Evolutionary conservation across 2,329 filamentous ascomycete genomes (phyloP), one percentile per base, ranked within the genome.

Genomic region (Sarocladium strictum): DNA sequence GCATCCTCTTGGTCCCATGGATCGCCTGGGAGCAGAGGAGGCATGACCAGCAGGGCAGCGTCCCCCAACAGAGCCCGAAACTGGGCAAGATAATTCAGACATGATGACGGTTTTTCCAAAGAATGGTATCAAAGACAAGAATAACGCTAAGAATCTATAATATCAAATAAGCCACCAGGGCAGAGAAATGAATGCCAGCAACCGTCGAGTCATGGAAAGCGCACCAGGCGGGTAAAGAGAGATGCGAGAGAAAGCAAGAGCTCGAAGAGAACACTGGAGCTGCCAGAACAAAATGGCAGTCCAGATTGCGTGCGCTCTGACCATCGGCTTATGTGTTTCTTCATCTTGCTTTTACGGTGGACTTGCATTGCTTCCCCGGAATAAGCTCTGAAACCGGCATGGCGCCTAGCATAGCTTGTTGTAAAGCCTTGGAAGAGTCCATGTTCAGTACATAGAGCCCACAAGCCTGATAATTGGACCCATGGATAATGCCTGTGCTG

Each of bases 11-110:
- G 66, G 65, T 7, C 67, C 66, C 26, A 56, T 53, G 15, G 23
- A 45, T 14, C 62, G 58, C 21, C 53, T 58, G 3, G 52, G 45
- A 1, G 55, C 50, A 1, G 47, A 24, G 11, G 56, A 54, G 11
- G 40, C 40, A 19, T 54, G 47, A 53, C 17, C 55, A 33, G 40
- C 58, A 15, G 64, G 63, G 35, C 66, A 67, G 35, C 55, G 55
- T 47, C 62, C 63, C n/a, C 58, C 59, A 3, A 57, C 23, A 0
- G 65, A 67, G 10, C 63, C 65, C n/a, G 66, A 68, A 12, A 68
- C 62, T 5, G 66, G 66, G 53, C 66, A 68, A 10, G 65, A 67
- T 51, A 59, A 57, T 24, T 65, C 57, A 19, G 66, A 67, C 66
- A 68, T 68, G 27, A 15, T 54, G 29, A 35, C 50, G 11, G 12